Evolutionary conservation across 768 basidiomycete genomes (phyloP), one percentile per base, ranked within the genome.

Genomic region (Leucosporidium creatinivorum): DNA sequence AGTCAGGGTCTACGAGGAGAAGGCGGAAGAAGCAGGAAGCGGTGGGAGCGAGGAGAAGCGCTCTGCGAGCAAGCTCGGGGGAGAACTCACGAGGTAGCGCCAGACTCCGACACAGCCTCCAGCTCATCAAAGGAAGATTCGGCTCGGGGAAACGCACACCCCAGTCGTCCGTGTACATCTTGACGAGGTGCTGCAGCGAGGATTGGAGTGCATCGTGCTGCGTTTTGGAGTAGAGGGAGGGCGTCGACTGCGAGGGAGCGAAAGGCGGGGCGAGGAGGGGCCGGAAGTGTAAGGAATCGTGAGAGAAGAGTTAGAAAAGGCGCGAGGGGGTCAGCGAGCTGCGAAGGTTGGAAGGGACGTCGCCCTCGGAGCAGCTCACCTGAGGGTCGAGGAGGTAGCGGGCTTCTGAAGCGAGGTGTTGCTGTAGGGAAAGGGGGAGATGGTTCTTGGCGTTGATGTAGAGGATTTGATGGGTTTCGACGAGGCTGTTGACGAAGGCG

Each of bases 101-200:
- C 18, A 65, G 56, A 8, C 59, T 15, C 0, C 62, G 58, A 25
- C 59, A 62, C 1, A 66, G 10, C 17, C 67, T n/a, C n/a, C 56
- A 65, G 9, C 51, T 17, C 19, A 72, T 4, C 13, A 63, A 15
- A 8, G 65, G 58, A 1, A 66, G 39, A 49, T 72, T 72, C 18
- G 65, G 54, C 33, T 72, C 70, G 13, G 70, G 67, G 58, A 72
- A 68, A 1, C 65, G 58, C 18, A 72, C 54, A 0, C 33, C 49
- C 70, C 70, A 72, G 60, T 72, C 70, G 12, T 72, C 70, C 19
- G 54, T 48, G 15, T 48, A 72, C 62, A 72, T 48, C 8, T 8
- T 25, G 15, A 72, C 70, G 13, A 72, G 59, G 0, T 60, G 61
- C 1, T 62, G 47, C 1, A 72, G 59, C 33, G 49, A 48, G 1